Base-by-base conservation (phyloP, 2,329 filamentous ascomycete species). In the Immersiporthe knoxdaviesiana region DNA sequence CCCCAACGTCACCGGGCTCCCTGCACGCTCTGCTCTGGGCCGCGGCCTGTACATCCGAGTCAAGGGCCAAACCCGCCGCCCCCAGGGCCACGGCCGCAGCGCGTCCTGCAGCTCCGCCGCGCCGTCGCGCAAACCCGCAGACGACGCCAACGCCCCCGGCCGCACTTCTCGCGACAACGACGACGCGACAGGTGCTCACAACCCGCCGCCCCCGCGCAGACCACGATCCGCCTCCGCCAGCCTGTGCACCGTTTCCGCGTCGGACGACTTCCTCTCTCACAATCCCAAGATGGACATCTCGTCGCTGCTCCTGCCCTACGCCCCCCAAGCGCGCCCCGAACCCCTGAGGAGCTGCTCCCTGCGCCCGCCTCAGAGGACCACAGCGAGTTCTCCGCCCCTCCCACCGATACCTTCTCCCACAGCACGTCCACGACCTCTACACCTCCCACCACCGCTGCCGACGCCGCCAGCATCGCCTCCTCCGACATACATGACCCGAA, bases 361-460 rank as follows among this genome's bases (percentile, higher is more conserved):
- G 73, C 61, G 63, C 72, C 72, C 3, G 61, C 66, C 27, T 63
- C 73, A 32, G 76, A 75, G 54, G 71, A 75, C 21, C 76, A 75
- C 73, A 78, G 68, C 65, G 67, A 69, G 8, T 69, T 77, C 68
- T 72, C 74, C n/a, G 73, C 70, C 64, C 71, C 73, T 14, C 73
- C 76, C 12, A 76, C 76, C 52, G 77, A 78, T 68, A 67, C 73
- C 44, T 75, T 74, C 27, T 77, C 76, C 11, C 74, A 75, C 70
- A 71, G 69, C 68, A 75, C 73, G 65, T 78, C 76, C 1, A 44
- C 75, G 56, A 77, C 72, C 65, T 77, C 76, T 4, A 78, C 77
- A 3, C 77, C 77, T n/a, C 77, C 77, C 16, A 78, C 77, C 11
- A 76, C 73, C 27, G 69, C 74, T n/a, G 75, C 77, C 39, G 77